Evolutionary conservation across 78 protist species (phyloP), one percentile per base, ranked within the genome.

Genomic region (Neovahlkampfia damariscottae): DNA sequence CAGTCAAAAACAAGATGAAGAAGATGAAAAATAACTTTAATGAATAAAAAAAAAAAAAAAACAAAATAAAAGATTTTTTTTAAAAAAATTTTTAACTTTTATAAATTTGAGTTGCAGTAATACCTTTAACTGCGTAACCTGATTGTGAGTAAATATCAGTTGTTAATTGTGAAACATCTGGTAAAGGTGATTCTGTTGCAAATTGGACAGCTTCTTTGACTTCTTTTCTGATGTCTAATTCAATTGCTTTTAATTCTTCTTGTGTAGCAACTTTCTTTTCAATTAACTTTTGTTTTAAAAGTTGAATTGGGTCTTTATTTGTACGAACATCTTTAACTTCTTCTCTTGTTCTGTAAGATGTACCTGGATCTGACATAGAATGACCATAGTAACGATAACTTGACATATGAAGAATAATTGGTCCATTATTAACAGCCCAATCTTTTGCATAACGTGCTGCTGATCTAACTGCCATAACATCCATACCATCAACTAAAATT

Each of bases 311-410:
- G 76, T 92, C 96, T 37, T 74, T 28, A 8, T 3, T 27, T 8
- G 38, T 0, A 67, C 92, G 89, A 41, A 89, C 82, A 36, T 79
- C 8, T 72, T 86, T 37, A 30, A 92, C 80, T 67, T 93, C 96
- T 2, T 85, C 93, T 58, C 90, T 79, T 1, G 86, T 73, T 66
- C 96, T 90, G 89, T 92, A 94, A 5, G 87, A 67, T 67, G 87
- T 85, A 74, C 96, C 99, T 34, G 99, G 99, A 82, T 95, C 99
- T 50, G 93, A 86, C 99, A 95, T 95, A 32, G 92, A 84, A 91
- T 95, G 99, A 58, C 98, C 96, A n/a, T 82, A 82, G 83, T 95
- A 95, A 71, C 99, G 94, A 82, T 95, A 95, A 29, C 97, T 93
- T 39, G 85, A 82, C 81, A 87, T 41, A 81, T 90, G 93, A 40